A percentile compares a stretch with the other conserved stretches of the same genome.
Evolutionary conservation across 1,139 yeast genomes (phyloP).

Genomic region (Scheffersomyces quercinus): DNA sequence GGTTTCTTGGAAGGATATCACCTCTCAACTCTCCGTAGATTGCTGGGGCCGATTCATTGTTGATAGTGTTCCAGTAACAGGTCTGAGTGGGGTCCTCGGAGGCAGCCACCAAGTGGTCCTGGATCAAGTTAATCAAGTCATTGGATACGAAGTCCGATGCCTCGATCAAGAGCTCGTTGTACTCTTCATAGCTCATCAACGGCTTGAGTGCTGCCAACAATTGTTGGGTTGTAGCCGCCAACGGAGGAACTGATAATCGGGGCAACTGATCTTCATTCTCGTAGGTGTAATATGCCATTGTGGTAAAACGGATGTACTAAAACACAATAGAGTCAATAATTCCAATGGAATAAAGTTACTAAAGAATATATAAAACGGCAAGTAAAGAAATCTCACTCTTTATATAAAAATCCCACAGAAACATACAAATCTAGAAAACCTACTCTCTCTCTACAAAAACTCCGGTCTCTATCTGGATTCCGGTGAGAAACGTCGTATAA

Average conservation of each 20-base stretch:
- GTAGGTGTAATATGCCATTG: constrained; percentile 10
- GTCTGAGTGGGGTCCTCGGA: constrained; percentile 35
- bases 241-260: constrained; percentile 54
- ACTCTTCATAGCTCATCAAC: constrained; percentile 45
- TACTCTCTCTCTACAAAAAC: no score
- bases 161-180: constrained; percentile 36
- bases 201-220: constrained; percentile 53
- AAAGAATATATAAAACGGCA: no score
- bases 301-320: neutral
- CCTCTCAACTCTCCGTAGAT: constrained; percentile 65
- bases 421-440: no score
- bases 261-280: constrained; percentile 38
- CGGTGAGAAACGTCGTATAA: no score
- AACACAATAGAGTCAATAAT: neutral
- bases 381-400: no score
- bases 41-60: constrained; percentile 59
- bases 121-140: constrained; percentile 46
- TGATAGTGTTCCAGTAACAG: constrained; percentile 63
- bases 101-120: constrained; percentile 50
- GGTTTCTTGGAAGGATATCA: constrained; percentile 73
- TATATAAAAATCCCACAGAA: no score
- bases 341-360: no score
- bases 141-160: constrained; percentile 47
- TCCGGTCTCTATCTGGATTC: no score
- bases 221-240: constrained; percentile 46